Conservation (phyloP, 2,329 filamentous ascomycete genomes). For the Ramichloridium luteum region DNA sequence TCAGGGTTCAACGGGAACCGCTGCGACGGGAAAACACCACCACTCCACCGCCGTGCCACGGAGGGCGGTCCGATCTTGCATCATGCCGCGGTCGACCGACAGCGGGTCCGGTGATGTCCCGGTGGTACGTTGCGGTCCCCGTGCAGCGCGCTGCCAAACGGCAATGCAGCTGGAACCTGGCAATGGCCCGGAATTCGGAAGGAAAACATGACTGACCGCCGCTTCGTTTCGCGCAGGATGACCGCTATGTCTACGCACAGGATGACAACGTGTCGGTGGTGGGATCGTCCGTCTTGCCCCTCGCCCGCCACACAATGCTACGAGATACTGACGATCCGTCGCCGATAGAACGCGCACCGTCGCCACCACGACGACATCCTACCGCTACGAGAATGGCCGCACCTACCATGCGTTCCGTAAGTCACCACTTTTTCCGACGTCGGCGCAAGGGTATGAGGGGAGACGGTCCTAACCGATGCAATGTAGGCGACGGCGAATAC, state of each 20-base stretch:
- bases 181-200: too few species aligned
- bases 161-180: neutral
- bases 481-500: constrained; percentile 20
- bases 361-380: constrained; percentile 28
- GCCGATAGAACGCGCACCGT: constrained; percentile 25
- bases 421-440: constrained; percentile 3
- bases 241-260: neutral
- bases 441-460: too few species aligned
- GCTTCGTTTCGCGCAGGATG: neutral
- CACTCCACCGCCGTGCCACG: too few species aligned
- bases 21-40: too few species aligned
- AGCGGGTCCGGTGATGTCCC: neutral
- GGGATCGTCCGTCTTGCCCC: neutral
- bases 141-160: neutral
- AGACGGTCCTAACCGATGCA: constrained; percentile 3
- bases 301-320: neutral
- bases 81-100: too few species aligned
- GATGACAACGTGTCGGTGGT: neutral
- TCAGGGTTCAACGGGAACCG: too few species aligned
- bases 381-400: constrained; percentile 27
- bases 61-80: too few species aligned
- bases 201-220: too few species aligned
- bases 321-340: neutral
- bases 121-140: neutral
- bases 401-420: constrained; percentile 26